phyloP scores from a whole-genome alignment of 768 basidiomycete species.

The Boletus sp. region DNA sequence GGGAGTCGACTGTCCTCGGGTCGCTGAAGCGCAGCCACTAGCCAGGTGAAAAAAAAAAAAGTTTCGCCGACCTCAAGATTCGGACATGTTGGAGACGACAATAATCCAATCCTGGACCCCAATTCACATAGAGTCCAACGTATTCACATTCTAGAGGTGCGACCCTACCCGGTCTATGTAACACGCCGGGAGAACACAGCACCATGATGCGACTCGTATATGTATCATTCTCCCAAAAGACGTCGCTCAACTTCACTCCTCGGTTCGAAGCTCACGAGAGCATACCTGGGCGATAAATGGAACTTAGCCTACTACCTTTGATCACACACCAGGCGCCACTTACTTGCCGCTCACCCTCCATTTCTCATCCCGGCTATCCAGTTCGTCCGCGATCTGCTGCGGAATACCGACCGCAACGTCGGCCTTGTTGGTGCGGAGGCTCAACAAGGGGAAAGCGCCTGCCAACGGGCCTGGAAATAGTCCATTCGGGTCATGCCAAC shows the following conservation, averaged over 20 bases:
- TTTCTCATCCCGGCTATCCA: constrained; percentile 62
- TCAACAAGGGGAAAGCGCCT: constrained; percentile 76
- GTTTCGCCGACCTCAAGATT: too few relatives aligned
- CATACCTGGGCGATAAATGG: constrained; percentile 20
- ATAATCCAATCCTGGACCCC: too few relatives aligned
- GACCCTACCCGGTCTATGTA: too few relatives aligned
- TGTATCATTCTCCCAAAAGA: not conserved
- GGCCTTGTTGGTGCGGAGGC: constrained; percentile 91
- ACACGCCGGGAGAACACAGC: too few relatives aligned
- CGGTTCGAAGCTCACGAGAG: constrained; percentile 32
- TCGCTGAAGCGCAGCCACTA: too few relatives aligned
- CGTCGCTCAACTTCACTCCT: not conserved
- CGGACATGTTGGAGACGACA: too few relatives aligned
- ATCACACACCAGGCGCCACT: constrained; percentile 4
- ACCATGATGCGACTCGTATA: too few relatives aligned
- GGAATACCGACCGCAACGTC: constrained; percentile 84
- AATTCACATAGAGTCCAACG: too few relatives aligned
- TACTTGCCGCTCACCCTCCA: constrained; percentile 84
- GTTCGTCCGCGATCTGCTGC: constrained; percentile 59
- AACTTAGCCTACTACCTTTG: not conserved
- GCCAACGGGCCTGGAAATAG: constrained; percentile 61
- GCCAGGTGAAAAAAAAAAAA: too few relatives aligned
- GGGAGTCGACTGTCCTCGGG: too few relatives aligned
- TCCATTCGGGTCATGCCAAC: constrained; percentile 1
- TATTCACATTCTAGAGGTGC: too few relatives aligned